A percentile compares a stretch with the other conserved stretches of the same genome.
Conservation (phyloP, 2,329 filamentous ascomycete species). For the Cercospora canescens region DNA sequence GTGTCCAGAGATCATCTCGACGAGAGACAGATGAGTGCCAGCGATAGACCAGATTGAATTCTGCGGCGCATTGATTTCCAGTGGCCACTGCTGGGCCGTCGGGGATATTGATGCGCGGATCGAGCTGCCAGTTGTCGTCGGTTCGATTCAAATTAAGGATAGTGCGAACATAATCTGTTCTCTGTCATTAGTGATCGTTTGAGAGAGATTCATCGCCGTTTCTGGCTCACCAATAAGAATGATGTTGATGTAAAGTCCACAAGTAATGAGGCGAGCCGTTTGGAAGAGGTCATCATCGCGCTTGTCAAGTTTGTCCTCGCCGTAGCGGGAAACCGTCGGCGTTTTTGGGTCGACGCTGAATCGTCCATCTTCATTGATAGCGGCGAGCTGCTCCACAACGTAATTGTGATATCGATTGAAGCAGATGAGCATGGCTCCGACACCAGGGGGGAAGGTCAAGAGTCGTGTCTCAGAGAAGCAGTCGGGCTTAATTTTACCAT, state of each 20-base stretch:
- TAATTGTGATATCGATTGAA: conserved; percentile 83
- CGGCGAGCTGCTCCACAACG: conserved; percentile 72
- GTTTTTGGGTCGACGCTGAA: conserved; percentile 69
- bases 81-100: conserved; percentile 43
- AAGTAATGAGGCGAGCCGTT: conserved; percentile 53
- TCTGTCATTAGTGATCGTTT: neutral
- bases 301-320: conserved; percentile 34
- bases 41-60: conserved; percentile 57
- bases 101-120: conserved; percentile 43
- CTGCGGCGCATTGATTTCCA: conserved; percentile 54
- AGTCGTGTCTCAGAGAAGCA: conserved; percentile 67
- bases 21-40: conserved; percentile 50
- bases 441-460: conserved; percentile 66
- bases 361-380: conserved; percentile 81
- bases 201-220: neutral
- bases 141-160: conserved; percentile 51
- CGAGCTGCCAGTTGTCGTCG: conserved; percentile 46
- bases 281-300: conserved; percentile 54
- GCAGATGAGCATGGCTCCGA: conserved; percentile 67
- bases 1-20: conserved; percentile 49
- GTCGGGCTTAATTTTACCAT: conserved; percentile 71
- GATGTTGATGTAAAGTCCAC: conserved; percentile 56
- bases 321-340: conserved; percentile 35
- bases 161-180: conserved; percentile 52
- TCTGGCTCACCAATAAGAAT: conserved; percentile 41